Base-by-base conservation (phyloP, 2,329 filamentous ascomycete species). In the Triangularia setosa region DNA sequence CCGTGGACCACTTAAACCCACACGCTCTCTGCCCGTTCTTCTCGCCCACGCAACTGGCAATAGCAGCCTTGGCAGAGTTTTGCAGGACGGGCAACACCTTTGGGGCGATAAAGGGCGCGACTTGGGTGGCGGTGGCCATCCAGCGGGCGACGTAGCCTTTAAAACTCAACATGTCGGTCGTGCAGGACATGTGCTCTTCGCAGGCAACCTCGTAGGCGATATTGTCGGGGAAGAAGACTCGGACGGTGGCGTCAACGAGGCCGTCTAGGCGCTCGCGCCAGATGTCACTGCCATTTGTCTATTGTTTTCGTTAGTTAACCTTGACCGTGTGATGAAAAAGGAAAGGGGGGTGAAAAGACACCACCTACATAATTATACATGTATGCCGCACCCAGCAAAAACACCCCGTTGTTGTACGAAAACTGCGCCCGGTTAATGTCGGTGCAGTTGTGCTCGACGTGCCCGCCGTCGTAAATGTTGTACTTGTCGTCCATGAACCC, bases 81-180 rank as follows among this genome's bases (percentile, higher is more conserved):
- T 78, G 76, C 3, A 92, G 79, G 12, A 85, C 81, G 1, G 86
- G 82, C 57, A 83, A 76, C 65, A 92, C 85, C 18, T 74, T 77
- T 1, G 81, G 75, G 25, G 75, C 75, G 0, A 84, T 86, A 40
- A 81, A 82, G 0, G 89, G 88, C 0, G 85, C 87, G 54, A 91
- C 64, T 68, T 87, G 81, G 1, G 84, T 82, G 0, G 84, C 81
- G 23, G 83, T 80, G 8, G 84, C 81, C 67, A 91, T 79, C 86
- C 87, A 90, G 48, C 86, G 83, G 65, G 86, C 81, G 14, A 90
- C 79, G 63, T 88, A 87, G 25, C 88, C 89, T 74, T 91, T 91
- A 82, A 90, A 92, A 1, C 87, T 86, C 65, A 85, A 78, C 79
- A 92, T 89, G 70, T 93, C 91, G 53, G 84, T 82, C 63, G 88